Conservation (phyloP, 352 stramenopile species). For the Stephanocyclus meneghinianus region DNA sequence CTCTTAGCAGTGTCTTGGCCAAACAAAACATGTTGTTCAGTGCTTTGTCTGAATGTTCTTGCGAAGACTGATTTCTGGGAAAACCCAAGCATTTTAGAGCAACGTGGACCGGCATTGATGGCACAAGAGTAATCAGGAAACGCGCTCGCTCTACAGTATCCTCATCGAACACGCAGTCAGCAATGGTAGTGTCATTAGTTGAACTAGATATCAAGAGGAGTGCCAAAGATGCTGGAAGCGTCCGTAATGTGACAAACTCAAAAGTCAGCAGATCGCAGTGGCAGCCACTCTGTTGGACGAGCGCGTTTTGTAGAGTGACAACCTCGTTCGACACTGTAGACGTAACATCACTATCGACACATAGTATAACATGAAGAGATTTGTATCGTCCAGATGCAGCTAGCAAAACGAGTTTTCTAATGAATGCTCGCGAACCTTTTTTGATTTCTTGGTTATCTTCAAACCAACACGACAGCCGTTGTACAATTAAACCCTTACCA, state of each 20-base stretch:
- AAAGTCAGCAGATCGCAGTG: conserved; percentile 47
- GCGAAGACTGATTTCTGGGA: neutral
- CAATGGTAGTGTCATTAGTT: conserved; percentile 12
- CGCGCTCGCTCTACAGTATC: conserved; percentile 50
- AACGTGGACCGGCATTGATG: conserved; percentile 53
- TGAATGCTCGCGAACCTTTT: conserved; percentile 30
- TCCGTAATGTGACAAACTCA: conserved; percentile 42
- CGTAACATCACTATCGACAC: conserved; percentile 45
- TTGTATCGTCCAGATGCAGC: conserved; percentile 50
- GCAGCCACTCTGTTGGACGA: conserved; percentile 40
- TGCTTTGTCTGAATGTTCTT: conserved; percentile 15
- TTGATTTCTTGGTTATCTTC: conserved; percentile 15
- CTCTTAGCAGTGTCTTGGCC: conserved; percentile 26
- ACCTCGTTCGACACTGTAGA: conserved; percentile 31
- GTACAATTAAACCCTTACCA: conserved; percentile 55
- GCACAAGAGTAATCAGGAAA: conserved; percentile 58
- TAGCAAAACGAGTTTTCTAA: conserved; percentile 43
- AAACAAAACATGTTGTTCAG: conserved; percentile 36
- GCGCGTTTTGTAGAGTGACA: conserved; percentile 61
- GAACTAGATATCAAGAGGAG: conserved; percentile 13
- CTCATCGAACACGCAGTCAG: conserved; percentile 43
- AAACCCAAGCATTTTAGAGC: conserved; percentile 43
- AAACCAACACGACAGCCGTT: conserved; percentile 48
- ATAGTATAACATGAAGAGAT: conserved; percentile 56
- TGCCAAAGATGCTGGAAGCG: conserved; percentile 50